These are phyloP conservation scores for Metschnikowia continentalis DNA, from an alignment of 805 yeast species.

Conservation along the genomic window DNA sequence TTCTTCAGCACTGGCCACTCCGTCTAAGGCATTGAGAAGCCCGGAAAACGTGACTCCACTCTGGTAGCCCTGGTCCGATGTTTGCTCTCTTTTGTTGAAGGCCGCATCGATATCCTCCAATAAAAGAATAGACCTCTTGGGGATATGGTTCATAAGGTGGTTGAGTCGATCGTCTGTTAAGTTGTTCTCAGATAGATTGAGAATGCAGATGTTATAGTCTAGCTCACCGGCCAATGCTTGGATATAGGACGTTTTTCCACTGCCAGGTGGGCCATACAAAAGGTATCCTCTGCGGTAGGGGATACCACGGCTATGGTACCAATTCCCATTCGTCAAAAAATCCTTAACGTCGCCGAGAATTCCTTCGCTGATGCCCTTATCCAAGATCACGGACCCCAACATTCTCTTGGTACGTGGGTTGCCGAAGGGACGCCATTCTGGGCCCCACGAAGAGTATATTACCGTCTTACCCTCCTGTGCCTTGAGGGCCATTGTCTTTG, in stretches of 20 bases:
- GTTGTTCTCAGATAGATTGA: conserved; percentile 86
- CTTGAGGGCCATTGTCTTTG: conserved; percentile 75
- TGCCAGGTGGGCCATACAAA: conserved; percentile 95
- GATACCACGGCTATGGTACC: conserved; percentile 96
- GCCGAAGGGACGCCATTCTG: conserved; percentile 98
- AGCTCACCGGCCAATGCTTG: conserved; percentile 96
- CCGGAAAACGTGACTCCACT: conserved; percentile 97
- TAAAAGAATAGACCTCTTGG: conserved; percentile 78
- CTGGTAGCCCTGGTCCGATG: conserved; percentile 69
- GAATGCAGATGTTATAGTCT: conserved; percentile 90
- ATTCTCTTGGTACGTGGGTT: conserved; percentile 86
- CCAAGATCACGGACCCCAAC: conserved; percentile 82
- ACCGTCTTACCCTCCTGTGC: conserved; percentile 92
- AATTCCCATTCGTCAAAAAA: conserved; percentile 71
- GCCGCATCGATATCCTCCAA: conserved; percentile 97
- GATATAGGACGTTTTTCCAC: conserved; percentile 92
- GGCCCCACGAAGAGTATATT: conserved; percentile 91
- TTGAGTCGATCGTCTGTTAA: conserved; percentile 92
- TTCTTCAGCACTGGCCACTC: conserved; percentile 96
- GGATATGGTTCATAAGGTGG: conserved; percentile 94
- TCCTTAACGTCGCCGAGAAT: conserved; percentile 73
- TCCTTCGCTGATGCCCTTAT: conserved; percentile 62
- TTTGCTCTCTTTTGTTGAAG: conserved; percentile 74
- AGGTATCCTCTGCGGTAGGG: conserved; percentile 95
- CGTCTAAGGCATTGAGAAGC: conserved; percentile 87